These are phyloP conservation scores for Thraustotheca clavata DNA, from an alignment of 352 stramenopile genomes.

Conservation along the genomic window DNA sequence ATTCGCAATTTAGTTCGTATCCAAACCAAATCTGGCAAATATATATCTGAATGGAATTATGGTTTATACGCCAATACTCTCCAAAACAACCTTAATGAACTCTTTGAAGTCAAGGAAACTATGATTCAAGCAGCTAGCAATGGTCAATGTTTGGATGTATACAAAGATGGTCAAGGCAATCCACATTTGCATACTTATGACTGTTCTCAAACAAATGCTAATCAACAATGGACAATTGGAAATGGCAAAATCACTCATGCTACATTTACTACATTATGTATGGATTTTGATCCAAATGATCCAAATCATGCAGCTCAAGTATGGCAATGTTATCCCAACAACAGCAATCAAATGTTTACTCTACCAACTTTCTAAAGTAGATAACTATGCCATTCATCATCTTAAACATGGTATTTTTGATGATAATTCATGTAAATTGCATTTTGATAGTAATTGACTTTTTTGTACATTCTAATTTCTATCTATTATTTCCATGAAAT, in stretches of 20 bases:
- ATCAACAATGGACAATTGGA: slow-evolving; percentile 61
- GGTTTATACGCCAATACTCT: background rate
- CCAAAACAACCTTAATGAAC: background rate
- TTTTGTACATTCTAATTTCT: no score
- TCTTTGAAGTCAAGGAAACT: background rate
- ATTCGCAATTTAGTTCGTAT: background rate
- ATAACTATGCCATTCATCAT: no score
- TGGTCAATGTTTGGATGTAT: slow-evolving; percentile 27
- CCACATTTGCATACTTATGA: slow-evolving; percentile 35
- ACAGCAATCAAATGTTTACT: background rate
- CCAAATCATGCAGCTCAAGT: background rate
- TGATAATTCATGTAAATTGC: no score
- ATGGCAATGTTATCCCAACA: background rate
- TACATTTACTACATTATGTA: slow-evolving; percentile 39
- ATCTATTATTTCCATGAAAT: no score
- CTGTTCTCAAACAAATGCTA: slow-evolving; percentile 40
- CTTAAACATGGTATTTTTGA: no score
- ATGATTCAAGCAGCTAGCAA: background rate
- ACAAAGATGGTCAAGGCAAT: background rate
- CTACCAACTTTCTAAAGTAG: background rate
- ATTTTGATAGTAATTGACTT: no score
- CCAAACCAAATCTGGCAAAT: background rate
- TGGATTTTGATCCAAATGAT: slow-evolving; percentile 35
- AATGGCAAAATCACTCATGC: slow-evolving; percentile 33
- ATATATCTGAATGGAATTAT: background rate